These are phyloP conservation scores for Eutypa lata DNA, from an alignment of 2,329 filamentous ascomycete species.

Conservation along the genomic window DNA sequence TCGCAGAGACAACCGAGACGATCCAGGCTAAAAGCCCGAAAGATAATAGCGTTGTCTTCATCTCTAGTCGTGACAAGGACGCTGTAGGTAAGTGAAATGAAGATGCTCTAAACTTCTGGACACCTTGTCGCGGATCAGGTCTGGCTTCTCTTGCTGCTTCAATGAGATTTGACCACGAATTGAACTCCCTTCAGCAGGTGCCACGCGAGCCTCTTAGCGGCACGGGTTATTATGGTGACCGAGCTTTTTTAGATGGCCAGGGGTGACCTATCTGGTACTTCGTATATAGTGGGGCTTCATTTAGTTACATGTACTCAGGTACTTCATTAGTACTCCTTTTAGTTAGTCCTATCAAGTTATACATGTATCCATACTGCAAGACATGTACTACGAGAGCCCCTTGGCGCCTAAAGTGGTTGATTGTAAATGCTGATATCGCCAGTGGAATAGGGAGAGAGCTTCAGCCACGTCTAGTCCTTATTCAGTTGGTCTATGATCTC, in stretches of 20 bases:
- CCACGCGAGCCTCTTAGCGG: slow-evolving; percentile 1
- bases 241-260: neutral
- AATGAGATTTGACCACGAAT: neutral
- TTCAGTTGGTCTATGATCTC: slow-evolving; percentile 3
- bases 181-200: neutral
- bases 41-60: slow-evolving; percentile 63
- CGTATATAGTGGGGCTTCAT: too few species aligned
- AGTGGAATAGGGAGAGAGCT: slow-evolving; percentile 5
- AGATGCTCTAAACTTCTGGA: slow-evolving; percentile 12
- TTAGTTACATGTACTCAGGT: too few species aligned
- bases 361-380: too few species aligned
- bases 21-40: slow-evolving; percentile 70
- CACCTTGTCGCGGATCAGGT: slow-evolving; percentile 12
- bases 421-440: neutral
- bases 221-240: neutral
- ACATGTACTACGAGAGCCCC: too few species aligned
- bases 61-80: slow-evolving; percentile 33
- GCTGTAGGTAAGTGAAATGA: slow-evolving; percentile 6
- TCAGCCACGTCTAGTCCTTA: slow-evolving; percentile 5
- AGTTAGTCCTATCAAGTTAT: too few species aligned
- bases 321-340: too few species aligned
- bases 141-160: neutral
- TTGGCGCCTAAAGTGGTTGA: too few species aligned
- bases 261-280: too few species aligned
- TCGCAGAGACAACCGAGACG: slow-evolving; percentile 71